These are phyloP conservation scores for Acidiella bohemica DNA, from an alignment of 495 filamentous ascomycete species.

Conservation along the genomic window DNA sequence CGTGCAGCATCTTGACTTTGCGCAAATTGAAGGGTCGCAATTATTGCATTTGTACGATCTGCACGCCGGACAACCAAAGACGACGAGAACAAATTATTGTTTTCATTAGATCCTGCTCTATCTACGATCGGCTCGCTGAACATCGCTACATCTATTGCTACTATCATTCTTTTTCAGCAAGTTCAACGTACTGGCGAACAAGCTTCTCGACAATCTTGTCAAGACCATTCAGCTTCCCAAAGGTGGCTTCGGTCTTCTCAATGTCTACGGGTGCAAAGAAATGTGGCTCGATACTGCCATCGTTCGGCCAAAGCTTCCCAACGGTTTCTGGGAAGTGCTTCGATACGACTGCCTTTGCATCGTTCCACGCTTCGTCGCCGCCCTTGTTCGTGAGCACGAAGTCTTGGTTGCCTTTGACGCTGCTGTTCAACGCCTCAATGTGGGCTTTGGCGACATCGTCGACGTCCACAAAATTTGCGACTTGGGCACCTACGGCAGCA, in stretches of 20 bases:
- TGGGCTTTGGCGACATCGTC: background rate
- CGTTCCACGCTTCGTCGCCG: background rate
- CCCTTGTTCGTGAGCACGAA: conserved; percentile 1
- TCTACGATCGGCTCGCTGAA: no score
- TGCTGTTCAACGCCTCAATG: background rate
- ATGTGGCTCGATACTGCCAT: background rate
- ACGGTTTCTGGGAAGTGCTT: conserved; percentile 2
- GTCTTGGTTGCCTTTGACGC: background rate
- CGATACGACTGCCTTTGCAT: background rate
- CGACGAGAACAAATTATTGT: no score
- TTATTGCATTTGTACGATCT: no score
- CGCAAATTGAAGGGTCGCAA: no score
- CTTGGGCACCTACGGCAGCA: background rate
- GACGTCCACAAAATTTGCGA: background rate
- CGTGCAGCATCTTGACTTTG: no score
- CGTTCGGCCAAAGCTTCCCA: background rate
- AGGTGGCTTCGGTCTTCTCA: conserved; percentile 1
- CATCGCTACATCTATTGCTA: no score
- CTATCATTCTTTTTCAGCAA: background rate
- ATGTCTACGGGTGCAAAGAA: background rate
- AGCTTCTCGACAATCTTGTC: background rate
- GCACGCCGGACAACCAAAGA: no score
- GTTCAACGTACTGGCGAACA: background rate
- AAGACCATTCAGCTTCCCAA: background rate
- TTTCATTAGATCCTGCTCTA: no score